Conservation (phyloP, 2,329 filamentous ascomycete genomes). For the Plenodomus lindquistii region DNA sequence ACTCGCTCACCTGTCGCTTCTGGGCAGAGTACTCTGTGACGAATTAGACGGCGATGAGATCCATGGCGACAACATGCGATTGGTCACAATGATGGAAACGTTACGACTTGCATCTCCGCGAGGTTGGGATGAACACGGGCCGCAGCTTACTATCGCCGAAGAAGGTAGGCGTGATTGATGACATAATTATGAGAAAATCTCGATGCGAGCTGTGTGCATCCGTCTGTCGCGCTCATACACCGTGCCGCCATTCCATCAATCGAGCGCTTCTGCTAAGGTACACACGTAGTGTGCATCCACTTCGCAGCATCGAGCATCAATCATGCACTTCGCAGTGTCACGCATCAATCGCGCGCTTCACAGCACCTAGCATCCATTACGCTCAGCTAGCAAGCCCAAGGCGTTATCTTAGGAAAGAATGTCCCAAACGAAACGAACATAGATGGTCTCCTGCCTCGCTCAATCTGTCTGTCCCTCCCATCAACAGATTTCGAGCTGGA, state of each 20-base stretch:
- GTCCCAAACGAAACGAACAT: not conserved
- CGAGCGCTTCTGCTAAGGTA: not conserved
- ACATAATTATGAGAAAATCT: not conserved
- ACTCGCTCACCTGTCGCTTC: not conserved
- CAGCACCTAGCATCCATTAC: too few relatives aligned
- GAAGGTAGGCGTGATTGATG: not conserved
- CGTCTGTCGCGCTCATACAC: not conserved
- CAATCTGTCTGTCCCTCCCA: conserved; percentile 33
- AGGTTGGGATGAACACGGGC: not conserved
- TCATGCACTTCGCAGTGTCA: too few relatives aligned
- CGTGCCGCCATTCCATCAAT: not conserved
- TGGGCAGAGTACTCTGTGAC: not conserved
- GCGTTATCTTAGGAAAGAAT: too few relatives aligned
- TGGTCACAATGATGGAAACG: not conserved
- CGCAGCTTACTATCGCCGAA: not conserved
- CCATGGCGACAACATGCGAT: not conserved
- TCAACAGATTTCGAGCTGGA: conserved; percentile 47
- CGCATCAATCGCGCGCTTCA: too few relatives aligned
- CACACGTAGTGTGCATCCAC: not conserved
- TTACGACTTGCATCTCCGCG: not conserved
- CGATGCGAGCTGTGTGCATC: not conserved
- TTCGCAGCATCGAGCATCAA: not conserved
- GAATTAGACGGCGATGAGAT: not conserved
- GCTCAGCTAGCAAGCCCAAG: too few relatives aligned
- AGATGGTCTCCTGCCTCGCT: conserved; percentile 45